phyloP scores from a whole-genome alignment of 768 basidiomycete species.

The Pholiota conissans region DNA sequence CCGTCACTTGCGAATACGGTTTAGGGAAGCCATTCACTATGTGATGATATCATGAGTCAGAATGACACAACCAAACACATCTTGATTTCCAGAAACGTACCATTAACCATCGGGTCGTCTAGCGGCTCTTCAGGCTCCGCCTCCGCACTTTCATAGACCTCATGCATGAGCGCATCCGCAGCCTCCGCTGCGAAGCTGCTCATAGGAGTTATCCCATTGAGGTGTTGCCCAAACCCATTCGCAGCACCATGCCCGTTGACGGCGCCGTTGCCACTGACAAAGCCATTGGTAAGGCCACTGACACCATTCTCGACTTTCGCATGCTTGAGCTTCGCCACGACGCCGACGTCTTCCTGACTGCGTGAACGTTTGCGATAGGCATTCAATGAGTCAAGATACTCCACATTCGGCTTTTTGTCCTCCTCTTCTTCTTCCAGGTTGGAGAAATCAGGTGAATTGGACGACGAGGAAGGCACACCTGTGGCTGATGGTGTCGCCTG shows the following conservation, averaged over 20 bases:
- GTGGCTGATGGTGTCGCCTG: conserved; percentile 63
- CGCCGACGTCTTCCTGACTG: conserved; percentile 58
- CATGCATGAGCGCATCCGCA: conserved; percentile 21
- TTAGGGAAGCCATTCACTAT: conserved; percentile 76
- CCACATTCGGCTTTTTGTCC: conserved; percentile 64
- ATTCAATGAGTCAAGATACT: conserved; percentile 69
- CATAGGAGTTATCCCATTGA: conserved; percentile 14
- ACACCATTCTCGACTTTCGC: conserved; percentile 29
- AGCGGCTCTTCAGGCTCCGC: conserved; percentile 18
- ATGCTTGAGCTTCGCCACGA: conserved; percentile 43
- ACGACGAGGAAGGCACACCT: conserved; percentile 34
- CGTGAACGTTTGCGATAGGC: conserved; percentile 75
- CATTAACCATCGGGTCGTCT: conserved; percentile 70
- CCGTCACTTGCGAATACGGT: conserved; percentile 79
- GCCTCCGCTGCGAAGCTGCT: conserved; percentile 4
- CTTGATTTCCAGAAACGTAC: conserved; percentile 40
- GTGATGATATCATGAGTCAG: conserved; percentile 2
- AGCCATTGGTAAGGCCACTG: conserved; percentile 1
- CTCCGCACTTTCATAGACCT: conserved; percentile 20
- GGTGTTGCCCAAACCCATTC: conserved; percentile 16
- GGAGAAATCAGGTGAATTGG: conserved; percentile 49
- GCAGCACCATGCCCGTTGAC: neutral
- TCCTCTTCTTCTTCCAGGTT: conserved; percentile 49
- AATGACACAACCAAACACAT: neutral
- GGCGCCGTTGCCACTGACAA: conserved; percentile 22